A percentile compares a stretch with the other conserved stretches of the same genome.
Evolutionary conservation across 2,329 filamentous ascomycete species (phyloP).

Genomic region (Parafenestella ontariensis): DNA sequence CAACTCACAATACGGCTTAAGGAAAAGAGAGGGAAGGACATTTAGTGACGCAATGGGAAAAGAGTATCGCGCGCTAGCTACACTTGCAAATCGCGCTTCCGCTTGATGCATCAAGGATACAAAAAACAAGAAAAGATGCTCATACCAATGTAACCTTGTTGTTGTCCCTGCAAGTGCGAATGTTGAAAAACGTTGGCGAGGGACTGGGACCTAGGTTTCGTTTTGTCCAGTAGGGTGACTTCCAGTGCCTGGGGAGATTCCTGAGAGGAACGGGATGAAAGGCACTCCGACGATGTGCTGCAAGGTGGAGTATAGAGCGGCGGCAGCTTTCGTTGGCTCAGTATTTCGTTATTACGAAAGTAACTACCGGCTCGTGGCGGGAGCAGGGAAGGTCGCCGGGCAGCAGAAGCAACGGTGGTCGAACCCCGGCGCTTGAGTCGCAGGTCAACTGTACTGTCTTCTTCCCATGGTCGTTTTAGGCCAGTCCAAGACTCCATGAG

Average conservation of each 20-base stretch:
- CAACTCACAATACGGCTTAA: slow-evolving; percentile 21
- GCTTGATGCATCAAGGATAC: slow-evolving; percentile 14
- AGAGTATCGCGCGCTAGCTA: slow-evolving; percentile 12
- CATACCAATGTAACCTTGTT: slow-evolving; percentile 26
- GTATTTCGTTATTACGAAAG: slow-evolving; percentile 26
- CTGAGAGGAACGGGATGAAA: slow-evolving; percentile 11
- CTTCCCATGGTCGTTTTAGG: slow-evolving; percentile 44
- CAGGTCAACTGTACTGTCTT: slow-evolving; percentile 22
- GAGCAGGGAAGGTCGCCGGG: slow-evolving; percentile 29
- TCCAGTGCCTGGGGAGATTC: slow-evolving; percentile 10
- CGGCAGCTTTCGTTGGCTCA: slow-evolving; percentile 31
- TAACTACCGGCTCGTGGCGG: slow-evolving; percentile 35
- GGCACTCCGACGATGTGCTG: slow-evolving; percentile 20
- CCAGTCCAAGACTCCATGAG: slow-evolving; percentile 38
- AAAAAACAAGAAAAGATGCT: slow-evolving; percentile 2
- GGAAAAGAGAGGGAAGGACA: slow-evolving; percentile 5
- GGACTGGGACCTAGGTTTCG: slow-evolving; percentile 30
- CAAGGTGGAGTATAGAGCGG: slow-evolving; percentile 28
- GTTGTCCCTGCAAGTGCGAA: slow-evolving; percentile 14
- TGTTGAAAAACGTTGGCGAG: slow-evolving; percentile 28
- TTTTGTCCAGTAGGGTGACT: slow-evolving; percentile 4
- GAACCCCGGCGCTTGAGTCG: slow-evolving; percentile 26
- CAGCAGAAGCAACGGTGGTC: slow-evolving; percentile 14
- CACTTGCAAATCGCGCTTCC: slow-evolving; percentile 11
- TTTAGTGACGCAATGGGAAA: slow-evolving; percentile 9